Base-by-base conservation (phyloP, 2,329 filamentous ascomycete species). In the Trichoderma afroharzianum region DNA sequence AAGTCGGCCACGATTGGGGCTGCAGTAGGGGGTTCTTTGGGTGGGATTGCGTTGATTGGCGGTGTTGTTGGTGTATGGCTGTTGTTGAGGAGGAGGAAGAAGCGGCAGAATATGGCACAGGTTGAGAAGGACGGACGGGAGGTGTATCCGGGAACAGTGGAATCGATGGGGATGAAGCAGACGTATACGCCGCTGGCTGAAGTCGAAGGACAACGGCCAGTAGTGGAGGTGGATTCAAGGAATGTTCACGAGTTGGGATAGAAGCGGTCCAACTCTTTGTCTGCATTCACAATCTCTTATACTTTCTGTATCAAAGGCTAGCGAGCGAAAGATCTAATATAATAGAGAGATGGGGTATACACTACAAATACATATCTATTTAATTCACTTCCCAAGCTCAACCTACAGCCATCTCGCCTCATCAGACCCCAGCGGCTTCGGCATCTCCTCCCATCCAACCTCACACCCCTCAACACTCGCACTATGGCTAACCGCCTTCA, bases 381-480 rank as follows among this genome's bases (percentile, higher is more conserved):
- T 18, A 28, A 11, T 11, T 18, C 6, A 11, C 18, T 1, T 15
- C n/a, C n/a, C 18, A n/a, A 50, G 8, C 43, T 21, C n/a, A 50
- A 55, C 50, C 63, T 70, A 30, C 70, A 74, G 59, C 82, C 85
- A 87, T 33, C 76, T 77, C 43, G 85, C 77, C 43, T 81, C 74
- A 72, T 87, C 85, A 36, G 81, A 83, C 0, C 86, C 86, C 62
- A 87, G 72, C 0, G 81, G 81, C 74, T 84, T 84, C 2, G 86
- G 85, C 85, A 87, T 87, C 5, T 80, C 72, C 55, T 87, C 82
- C 83, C 85, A 89, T 0, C 85, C 84, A 28, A 85, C 76, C 6
- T 81, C 73, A 7, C 83, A 75, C 0, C 84, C 85, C 9, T 86
- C 80, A 15, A 89, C 81, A 0, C 18, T 74, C 4, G 84, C 86